Percentiles rank a stretch among this genome's conserved stretches.
Evolutionary conservation across 805 yeast species (phyloP).

Genomic region (Candida insectalens): DNA sequence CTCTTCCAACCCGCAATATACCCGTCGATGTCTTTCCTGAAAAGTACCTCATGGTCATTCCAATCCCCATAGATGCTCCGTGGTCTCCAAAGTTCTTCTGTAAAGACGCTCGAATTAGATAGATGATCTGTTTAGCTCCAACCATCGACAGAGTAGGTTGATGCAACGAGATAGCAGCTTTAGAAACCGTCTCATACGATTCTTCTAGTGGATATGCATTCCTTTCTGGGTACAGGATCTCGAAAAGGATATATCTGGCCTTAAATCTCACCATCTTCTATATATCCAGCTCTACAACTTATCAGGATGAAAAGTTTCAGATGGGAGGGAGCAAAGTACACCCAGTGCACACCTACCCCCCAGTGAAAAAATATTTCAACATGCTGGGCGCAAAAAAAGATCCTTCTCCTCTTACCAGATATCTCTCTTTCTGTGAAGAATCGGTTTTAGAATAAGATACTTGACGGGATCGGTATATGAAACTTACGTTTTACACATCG

Average conservation of each 20-base stretch:
- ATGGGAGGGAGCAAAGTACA: too few species aligned
- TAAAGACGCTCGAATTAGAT: slow-evolving; percentile 45
- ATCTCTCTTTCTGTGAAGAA: too few species aligned
- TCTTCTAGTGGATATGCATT: background rate
- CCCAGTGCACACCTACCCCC: too few species aligned
- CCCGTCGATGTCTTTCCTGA: slow-evolving; percentile 78
- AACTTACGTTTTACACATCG: too few species aligned
- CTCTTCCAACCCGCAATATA: slow-evolving; percentile 67
- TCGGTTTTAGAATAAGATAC: too few species aligned
- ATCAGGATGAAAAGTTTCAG: background rate
- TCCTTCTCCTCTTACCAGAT: too few species aligned
- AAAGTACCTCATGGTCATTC: slow-evolving; percentile 57
- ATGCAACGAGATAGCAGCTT: slow-evolving; percentile 38
- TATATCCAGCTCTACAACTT: background rate
- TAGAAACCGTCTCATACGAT: background rate
- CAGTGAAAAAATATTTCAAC: too few species aligned
- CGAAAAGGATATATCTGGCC: slow-evolving; percentile 76
- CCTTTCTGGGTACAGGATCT: slow-evolving; percentile 56
- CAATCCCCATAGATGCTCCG: slow-evolving; percentile 56
- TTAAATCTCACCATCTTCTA: slow-evolving; percentile 74
- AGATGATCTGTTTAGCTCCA: slow-evolving; percentile 38
- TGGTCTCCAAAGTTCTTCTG: slow-evolving; percentile 67
- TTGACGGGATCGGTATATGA: too few species aligned
- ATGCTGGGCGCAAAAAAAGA: too few species aligned
- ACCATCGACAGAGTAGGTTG: slow-evolving; percentile 39